Percentiles rank a stretch among this genome's conserved stretches.
phyloP scores from a whole-genome alignment of 1,284 basidiomycete species.

The Cutaneotrichosporon cutaneum region DNA sequence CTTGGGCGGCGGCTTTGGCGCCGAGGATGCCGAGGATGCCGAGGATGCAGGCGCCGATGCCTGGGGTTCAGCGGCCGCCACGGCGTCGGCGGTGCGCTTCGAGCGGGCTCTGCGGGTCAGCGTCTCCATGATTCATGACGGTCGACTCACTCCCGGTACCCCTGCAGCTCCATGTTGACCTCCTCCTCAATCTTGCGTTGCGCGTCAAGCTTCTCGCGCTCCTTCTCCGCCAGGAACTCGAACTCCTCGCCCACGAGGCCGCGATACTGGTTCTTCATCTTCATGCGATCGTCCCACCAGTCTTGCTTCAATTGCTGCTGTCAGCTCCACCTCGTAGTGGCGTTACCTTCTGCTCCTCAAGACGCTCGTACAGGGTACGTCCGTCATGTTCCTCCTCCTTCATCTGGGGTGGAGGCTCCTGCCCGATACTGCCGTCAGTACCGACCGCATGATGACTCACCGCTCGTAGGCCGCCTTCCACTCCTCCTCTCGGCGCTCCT shows the following conservation, averaged over 20 bases:
- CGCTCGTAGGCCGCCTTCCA: conserved; percentile 91
- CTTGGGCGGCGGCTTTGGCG: conserved; percentile 12
- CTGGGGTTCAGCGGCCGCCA: conserved; percentile 23
- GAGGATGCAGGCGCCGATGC: neutral
- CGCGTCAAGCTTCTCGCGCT: conserved; percentile 70
- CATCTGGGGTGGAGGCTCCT: conserved; percentile 77
- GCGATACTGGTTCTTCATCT: conserved; percentile 87
- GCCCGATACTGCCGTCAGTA: conserved; percentile 63
- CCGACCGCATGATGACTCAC: conserved; percentile 52
- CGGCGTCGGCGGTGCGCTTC: conserved; percentile 2
- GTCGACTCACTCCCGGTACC: conserved; percentile 19
- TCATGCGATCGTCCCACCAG: conserved; percentile 90
- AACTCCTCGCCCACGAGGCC: conserved; percentile 87
- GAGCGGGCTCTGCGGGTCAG: conserved; percentile 1
- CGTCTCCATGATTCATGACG: neutral
- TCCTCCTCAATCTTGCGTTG: conserved; percentile 69
- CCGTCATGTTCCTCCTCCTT: conserved; percentile 65
- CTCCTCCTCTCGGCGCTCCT: conserved; percentile 72
- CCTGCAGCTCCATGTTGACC: conserved; percentile 63
- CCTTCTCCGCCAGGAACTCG: conserved; percentile 77
- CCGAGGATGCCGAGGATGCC: conserved; percentile 9
- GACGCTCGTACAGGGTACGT: conserved; percentile 73
- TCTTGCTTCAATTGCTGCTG: conserved; percentile 75
- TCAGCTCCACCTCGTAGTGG: conserved; percentile 40
- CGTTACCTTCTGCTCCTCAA: conserved; percentile 67